A percentile compares a stretch with the other conserved stretches of the same genome.
Conservation (phyloP, 768 basidiomycete species). For the Serendipita sp. region DNA sequence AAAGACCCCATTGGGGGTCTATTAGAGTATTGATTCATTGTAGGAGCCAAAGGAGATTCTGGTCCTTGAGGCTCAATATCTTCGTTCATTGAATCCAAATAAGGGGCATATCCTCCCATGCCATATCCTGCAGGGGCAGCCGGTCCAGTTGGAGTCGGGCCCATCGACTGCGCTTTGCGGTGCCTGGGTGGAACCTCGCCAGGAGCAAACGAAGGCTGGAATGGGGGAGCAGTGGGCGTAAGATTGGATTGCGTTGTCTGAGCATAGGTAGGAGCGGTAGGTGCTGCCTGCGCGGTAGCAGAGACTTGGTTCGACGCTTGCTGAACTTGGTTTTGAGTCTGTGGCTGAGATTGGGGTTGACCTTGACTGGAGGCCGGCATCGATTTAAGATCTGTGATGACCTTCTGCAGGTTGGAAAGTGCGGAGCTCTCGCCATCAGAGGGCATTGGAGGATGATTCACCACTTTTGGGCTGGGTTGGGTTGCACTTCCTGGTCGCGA, state of each 20-base stretch:
- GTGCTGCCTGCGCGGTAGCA: conserved; percentile 8
- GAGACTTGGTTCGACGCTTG: conserved; percentile 22
- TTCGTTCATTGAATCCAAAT: conserved; percentile 71
- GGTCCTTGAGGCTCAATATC: conserved; percentile 47
- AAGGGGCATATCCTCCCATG: conserved; percentile 22
- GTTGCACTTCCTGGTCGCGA: conserved; percentile 8
- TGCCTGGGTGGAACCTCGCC: conserved; percentile 37
- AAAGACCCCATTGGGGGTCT: conserved; percentile 35
- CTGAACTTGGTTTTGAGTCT: conserved; percentile 28
- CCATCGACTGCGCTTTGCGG: conserved; percentile 67
- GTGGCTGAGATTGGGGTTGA: conserved; percentile 20
- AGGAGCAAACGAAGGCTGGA: conserved; percentile 47
- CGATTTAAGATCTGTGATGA: conserved; percentile 87
- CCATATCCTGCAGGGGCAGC: conserved; percentile 32
- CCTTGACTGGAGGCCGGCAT: conserved; percentile 28
- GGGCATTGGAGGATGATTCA: neutral
- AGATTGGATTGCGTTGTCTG: conserved; percentile 28
- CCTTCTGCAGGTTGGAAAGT: conserved; percentile 73
- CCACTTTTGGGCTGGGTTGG: conserved; percentile 1
- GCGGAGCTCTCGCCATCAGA: conserved; percentile 42
- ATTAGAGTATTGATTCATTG: conserved; percentile 5
- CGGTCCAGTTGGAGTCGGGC: conserved; percentile 22
- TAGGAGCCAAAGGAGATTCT: conserved; percentile 11
- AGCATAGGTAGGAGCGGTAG: neutral
- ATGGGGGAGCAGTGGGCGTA: conserved; percentile 51